Conservation (phyloP, 2,329 filamentous ascomycete genomes). For the Fusarium concolor region DNA sequence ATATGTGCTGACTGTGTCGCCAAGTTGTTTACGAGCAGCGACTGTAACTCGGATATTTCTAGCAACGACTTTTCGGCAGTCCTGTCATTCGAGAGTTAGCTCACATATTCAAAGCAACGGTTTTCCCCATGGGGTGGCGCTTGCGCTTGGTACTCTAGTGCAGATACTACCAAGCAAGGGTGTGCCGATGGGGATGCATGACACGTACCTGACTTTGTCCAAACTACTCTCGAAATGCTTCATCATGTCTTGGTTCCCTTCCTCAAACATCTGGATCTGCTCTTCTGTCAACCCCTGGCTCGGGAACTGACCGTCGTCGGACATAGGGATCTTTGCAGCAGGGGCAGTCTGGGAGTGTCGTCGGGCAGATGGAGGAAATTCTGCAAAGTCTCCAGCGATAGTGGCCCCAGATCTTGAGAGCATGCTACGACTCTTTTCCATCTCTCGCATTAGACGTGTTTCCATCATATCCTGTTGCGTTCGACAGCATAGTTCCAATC, state of each 20-base stretch:
- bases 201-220: constrained; percentile 87
- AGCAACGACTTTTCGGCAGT: constrained; percentile 89
- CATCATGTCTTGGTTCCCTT: constrained; percentile 92
- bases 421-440: constrained; percentile 90
- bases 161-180: constrained; percentile 13
- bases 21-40: constrained; percentile 86
- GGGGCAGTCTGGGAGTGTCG: constrained; percentile 34
- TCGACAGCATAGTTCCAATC: constrained; percentile 79
- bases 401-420: constrained; percentile 72
- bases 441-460: constrained; percentile 81
- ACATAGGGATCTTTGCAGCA: constrained; percentile 33
- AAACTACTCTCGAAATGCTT: constrained; percentile 94
- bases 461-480: constrained; percentile 95
- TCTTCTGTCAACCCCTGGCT: constrained; percentile 77
- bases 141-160: constrained; percentile 9
- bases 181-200: constrained; percentile 15
- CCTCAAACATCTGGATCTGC: constrained; percentile 91
- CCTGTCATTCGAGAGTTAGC: constrained; percentile 58
- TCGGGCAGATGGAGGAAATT: constrained; percentile 45
- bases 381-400: constrained; percentile 50
- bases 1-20: constrained; percentile 89
- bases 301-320: constrained; percentile 35
- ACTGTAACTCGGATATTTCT: constrained; percentile 93
- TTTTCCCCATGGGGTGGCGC: constrained; percentile 11
- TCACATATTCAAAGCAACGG: constrained; percentile 8